A percentile compares a stretch with the other conserved stretches of the same genome.
These are phyloP conservation scores for Sporobolomyces phaffii DNA, from an alignment of 768 basidiomycete species.

Conservation along the genomic window DNA sequence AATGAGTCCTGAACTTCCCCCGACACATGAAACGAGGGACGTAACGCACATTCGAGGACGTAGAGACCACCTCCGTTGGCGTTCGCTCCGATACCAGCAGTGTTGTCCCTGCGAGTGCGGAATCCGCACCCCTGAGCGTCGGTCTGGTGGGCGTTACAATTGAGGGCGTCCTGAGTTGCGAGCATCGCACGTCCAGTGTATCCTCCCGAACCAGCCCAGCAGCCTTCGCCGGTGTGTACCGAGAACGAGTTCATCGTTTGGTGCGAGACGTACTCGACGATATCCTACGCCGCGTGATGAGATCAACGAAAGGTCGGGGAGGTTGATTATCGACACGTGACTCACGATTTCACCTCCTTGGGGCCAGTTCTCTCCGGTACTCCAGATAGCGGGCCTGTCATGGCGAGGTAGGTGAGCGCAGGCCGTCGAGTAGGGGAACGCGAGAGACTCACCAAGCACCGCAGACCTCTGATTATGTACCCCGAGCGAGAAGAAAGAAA, in stretches of 20 bases:
- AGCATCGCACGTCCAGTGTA: constrained; percentile 20
- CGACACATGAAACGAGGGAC: too few relatives aligned
- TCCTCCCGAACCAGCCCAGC: constrained; percentile 21
- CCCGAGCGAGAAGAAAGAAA: neutral
- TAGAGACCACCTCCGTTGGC: constrained; percentile 51
- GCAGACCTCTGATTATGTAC: neutral
- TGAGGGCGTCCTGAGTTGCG: constrained; percentile 12
- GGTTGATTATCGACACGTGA: too few relatives aligned
- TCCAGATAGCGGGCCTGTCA: constrained; percentile 8
- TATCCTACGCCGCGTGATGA: neutral
- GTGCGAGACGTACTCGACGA: constrained; percentile 26
- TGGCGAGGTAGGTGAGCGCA: neutral
- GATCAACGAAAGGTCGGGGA: neutral
- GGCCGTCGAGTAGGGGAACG: neutral
- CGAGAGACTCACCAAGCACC: neutral
- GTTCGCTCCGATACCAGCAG: constrained; percentile 50
- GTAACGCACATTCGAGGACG: constrained; percentile 50
- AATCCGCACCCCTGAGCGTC: constrained; percentile 29
- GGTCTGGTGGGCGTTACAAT: constrained; percentile 24
- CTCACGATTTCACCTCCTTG: neutral
- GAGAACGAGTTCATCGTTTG: constrained; percentile 18
- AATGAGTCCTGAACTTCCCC: too few relatives aligned
- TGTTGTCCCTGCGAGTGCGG: constrained; percentile 5
- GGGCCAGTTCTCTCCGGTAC: constrained; percentile 29
- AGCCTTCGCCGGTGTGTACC: constrained; percentile 20